These are phyloP conservation scores for Candida taoyuanica DNA, from an alignment of 805 yeast genomes.

Conservation along the genomic window DNA sequence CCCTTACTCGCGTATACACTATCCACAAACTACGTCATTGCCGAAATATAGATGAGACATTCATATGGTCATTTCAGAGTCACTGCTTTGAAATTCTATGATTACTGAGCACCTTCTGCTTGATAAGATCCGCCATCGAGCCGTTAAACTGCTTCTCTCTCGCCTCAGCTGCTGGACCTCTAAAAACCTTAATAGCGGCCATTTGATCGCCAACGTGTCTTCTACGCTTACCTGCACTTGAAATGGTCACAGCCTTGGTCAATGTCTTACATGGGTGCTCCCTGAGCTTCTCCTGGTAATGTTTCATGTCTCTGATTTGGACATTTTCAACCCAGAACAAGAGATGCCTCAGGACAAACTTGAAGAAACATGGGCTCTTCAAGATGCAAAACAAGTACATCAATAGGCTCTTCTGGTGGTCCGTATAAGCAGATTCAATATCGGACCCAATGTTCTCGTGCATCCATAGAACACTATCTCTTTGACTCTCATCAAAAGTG, in stretches of 20 bases:
- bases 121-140: neutral
- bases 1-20: no score
- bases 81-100: no score
- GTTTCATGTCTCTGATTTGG: neutral
- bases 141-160: neutral
- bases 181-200: neutral
- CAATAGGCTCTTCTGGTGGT: neutral
- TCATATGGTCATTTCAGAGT: no score
- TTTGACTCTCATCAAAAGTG: neutral
- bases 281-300: neutral
- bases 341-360: slow-evolving; percentile 6
- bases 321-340: slow-evolving; percentile 11
- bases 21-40: no score
- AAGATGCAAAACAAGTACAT: neutral
- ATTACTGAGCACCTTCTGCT: neutral
- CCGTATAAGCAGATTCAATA: neutral
- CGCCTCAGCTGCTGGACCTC: neutral
- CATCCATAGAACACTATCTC: neutral
- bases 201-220: no score
- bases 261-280: no score
- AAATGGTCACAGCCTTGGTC: no score
- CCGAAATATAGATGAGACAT: no score
- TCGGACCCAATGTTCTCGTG: neutral
- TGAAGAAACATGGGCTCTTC: slow-evolving; percentile 7
- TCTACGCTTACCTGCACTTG: no score